Evolutionary conservation across 2,329 filamentous ascomycete genomes (phyloP), one percentile per base, ranked within the genome.

Genomic region (Karstenula rhodostoma): DNA sequence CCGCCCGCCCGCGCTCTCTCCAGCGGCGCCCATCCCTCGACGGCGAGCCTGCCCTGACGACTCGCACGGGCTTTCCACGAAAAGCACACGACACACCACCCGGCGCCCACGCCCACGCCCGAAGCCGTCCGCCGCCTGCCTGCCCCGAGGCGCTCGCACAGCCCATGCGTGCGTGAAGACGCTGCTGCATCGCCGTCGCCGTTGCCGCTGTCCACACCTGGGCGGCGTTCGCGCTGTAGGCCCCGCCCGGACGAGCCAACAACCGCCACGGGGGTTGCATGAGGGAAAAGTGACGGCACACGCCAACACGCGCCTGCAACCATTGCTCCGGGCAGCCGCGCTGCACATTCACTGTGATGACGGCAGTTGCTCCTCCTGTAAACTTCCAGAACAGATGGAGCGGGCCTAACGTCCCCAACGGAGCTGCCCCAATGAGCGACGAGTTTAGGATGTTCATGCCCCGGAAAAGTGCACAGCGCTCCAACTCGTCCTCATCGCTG

Each of bases 391-490:
- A 84, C 73, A 83, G 84, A 86, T 89, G 86, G 87, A 86, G 83
- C 78, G 80, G 79, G 81, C 74, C 80, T 83, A 84, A 85, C 79
- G 81, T 82, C 75, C 82, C 85, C 80, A 87, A 85, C 81, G 84
- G 84, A 76, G 81, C 87, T 71, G 84, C 86, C 82, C 85, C 90
- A 75, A 91, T 93, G 88, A 92, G 90, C 81, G 93, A 96, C 82
- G 92, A 96, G 80, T 88, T 90, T 67, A 90, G 90, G 78, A 94
- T 96, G 87, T 92, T 96, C 78, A 90, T 92, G 86, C 91, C 92
- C 74, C 92, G 93, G 71, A 97, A 97, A 82, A 89, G 86, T 75
- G 85, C 93, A 63, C 92, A 94, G 78, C 89, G 94, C 77, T 90
- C 90, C 73, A 96, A 93, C 83, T 98, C 94, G 37, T 95, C 93